Evolutionary conservation across 352 stramenopile species (phyloP).

Genomic region (Albugo laibachii): DNA sequence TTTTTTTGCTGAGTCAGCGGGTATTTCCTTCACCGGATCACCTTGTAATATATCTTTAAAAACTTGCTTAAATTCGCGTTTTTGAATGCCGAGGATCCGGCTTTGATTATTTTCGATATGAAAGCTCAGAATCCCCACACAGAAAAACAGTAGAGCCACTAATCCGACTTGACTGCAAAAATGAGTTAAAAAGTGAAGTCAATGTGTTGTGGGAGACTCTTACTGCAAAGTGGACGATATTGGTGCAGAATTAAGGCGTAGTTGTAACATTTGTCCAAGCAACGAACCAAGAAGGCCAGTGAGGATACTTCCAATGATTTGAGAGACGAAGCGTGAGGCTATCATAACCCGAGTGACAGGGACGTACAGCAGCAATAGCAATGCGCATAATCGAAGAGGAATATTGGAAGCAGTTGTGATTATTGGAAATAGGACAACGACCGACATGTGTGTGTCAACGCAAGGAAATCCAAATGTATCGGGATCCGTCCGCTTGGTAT

Average conservation of each 20-base stretch:
- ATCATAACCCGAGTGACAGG: not conserved
- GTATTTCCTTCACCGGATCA: too few relatives aligned
- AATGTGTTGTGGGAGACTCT: not conserved
- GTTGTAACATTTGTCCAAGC: slow-evolving; percentile 27
- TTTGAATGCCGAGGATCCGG: slow-evolving; percentile 31
- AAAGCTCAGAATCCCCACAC: slow-evolving; percentile 26
- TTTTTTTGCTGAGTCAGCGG: slow-evolving; percentile 6
- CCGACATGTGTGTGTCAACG: slow-evolving; percentile 51
- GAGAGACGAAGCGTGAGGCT: not conserved
- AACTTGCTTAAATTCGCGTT: slow-evolving; percentile 37
- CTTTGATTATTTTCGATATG: slow-evolving; percentile 71
- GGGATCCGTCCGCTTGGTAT: slow-evolving; percentile 14
- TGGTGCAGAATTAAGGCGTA: slow-evolving; percentile 22
- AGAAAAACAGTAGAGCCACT: slow-evolving; percentile 16
- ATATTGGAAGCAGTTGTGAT: slow-evolving; percentile 14
- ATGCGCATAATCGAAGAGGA: slow-evolving; percentile 12
- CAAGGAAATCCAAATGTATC: slow-evolving; percentile 41
- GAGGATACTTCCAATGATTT: slow-evolving; percentile 7
- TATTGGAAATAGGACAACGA: slow-evolving; percentile 40
- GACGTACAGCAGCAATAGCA: slow-evolving; percentile 1
- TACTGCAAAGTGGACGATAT: slow-evolving; percentile 26
- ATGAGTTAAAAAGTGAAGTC: slow-evolving; percentile 3
- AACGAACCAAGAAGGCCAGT: slow-evolving; percentile 18
- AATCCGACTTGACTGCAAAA: slow-evolving; percentile 18
- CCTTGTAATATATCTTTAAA: slow-evolving; percentile 30